Conservation (phyloP, 495 filamentous ascomycete species). For the Aspergillus heteromorphus region DNA sequence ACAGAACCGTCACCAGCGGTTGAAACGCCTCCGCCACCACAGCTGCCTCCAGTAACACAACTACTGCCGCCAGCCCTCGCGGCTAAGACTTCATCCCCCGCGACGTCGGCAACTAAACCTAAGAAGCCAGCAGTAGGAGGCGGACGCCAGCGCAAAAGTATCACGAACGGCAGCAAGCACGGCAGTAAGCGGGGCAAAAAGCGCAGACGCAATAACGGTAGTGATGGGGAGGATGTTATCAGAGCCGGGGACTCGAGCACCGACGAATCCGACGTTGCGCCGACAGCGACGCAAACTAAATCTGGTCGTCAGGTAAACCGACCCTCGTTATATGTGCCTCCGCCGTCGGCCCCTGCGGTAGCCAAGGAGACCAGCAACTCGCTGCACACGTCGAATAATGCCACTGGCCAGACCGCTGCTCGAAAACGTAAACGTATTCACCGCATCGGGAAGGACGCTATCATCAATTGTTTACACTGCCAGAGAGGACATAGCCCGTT, state of each 20-base stretch:
- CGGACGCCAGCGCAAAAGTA: slow-evolving; percentile 10
- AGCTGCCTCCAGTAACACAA: background rate
- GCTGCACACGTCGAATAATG: slow-evolving; percentile 40
- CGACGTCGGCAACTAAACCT: slow-evolving; percentile 4
- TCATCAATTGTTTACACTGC: slow-evolving; percentile 68
- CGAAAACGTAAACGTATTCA: slow-evolving; percentile 40
- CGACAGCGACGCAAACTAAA: slow-evolving; percentile 64
- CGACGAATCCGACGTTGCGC: slow-evolving; percentile 46
- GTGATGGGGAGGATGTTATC: slow-evolving; percentile 37
- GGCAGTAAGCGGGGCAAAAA: slow-evolving; percentile 29
- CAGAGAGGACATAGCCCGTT: slow-evolving; percentile 67
- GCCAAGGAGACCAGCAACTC: slow-evolving; percentile 21
- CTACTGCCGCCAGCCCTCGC: background rate
- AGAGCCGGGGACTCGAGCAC: slow-evolving; percentile 42
- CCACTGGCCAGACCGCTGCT: slow-evolving; percentile 7
- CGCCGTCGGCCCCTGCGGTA: slow-evolving; percentile 31
- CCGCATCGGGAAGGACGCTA: slow-evolving; percentile 38
- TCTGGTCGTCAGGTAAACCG: slow-evolving; percentile 78
- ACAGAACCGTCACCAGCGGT: background rate
- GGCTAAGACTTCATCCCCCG: slow-evolving; percentile 2
- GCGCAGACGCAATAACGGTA: slow-evolving; percentile 43
- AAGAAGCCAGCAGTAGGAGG: slow-evolving; percentile 6
- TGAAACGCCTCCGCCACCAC: background rate
- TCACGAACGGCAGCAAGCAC: slow-evolving; percentile 11
- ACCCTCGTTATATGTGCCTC: slow-evolving; percentile 63